Conservation (phyloP, 1,139 yeast genomes). For the Spathaspora sp. region DNA sequence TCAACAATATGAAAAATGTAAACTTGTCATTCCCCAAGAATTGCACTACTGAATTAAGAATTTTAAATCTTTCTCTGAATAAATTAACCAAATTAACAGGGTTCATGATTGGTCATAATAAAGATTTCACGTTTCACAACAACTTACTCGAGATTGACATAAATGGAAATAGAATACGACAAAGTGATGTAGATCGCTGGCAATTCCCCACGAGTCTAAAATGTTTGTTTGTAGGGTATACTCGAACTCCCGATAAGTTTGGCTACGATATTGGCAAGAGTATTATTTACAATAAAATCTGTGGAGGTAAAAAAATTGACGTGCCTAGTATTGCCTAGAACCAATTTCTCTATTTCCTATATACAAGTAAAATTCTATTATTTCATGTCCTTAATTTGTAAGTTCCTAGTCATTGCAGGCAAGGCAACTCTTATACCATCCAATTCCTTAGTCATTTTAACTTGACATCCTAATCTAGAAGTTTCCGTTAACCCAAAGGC, state of each 20-base stretch:
- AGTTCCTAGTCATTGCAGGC: conserved; percentile 95
- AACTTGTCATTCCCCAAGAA: conserved; percentile 14
- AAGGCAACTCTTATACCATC: conserved; percentile 95
- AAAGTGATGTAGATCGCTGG: conserved; percentile 4
- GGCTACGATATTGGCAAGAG: conserved; percentile 25
- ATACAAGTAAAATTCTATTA: conserved; percentile 5
- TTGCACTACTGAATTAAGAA: conserved; percentile 14
- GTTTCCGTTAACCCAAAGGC: conserved; percentile 97
- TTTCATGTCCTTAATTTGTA: conserved; percentile 72
- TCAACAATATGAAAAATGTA: conserved; percentile 13
- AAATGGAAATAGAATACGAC: conserved; percentile 17
- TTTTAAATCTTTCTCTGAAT: conserved; percentile 20
- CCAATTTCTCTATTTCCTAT: not conserved
- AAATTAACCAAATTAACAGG: conserved; percentile 13
- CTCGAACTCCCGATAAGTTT: conserved; percentile 22
- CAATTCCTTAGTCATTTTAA: conserved; percentile 80
- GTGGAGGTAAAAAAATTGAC: conserved; percentile 21
- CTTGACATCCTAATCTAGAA: conserved; percentile 95
- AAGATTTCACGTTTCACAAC: conserved; percentile 14
- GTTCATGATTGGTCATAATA: conserved; percentile 16
- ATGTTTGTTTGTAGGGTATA: conserved; percentile 19
- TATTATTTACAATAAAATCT: conserved; percentile 14
- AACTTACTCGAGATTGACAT: conserved; percentile 22
- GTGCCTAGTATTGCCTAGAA: conserved; percentile 5
- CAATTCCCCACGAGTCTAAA: conserved; percentile 15